A percentile compares a stretch with the other conserved stretches of the same genome.
These are phyloP conservation scores for Hygrophorus pudorinus DNA, from an alignment of 768 basidiomycete species.

Conservation along the genomic window DNA sequence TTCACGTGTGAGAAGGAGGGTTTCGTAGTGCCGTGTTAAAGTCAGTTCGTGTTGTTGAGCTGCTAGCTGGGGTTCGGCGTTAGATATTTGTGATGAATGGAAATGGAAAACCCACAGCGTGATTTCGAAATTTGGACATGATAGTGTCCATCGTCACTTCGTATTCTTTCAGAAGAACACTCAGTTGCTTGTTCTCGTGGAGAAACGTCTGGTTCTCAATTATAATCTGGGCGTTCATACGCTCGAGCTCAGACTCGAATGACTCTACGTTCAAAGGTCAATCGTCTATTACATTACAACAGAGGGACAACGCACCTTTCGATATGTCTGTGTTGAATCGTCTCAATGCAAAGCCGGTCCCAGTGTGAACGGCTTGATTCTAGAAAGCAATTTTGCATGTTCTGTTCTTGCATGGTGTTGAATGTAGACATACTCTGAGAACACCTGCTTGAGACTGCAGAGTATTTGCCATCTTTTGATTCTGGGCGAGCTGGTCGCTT, in stretches of 20 bases:
- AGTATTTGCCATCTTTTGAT: slow-evolving; percentile 61
- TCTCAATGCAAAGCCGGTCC: slow-evolving; percentile 68
- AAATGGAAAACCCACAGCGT: slow-evolving; percentile 53
- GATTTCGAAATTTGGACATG: slow-evolving; percentile 91
- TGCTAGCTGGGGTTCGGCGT: slow-evolving; percentile 48
- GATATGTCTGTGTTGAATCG: slow-evolving; percentile 84
- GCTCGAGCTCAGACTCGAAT: slow-evolving; percentile 89
- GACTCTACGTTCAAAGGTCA: slow-evolving; percentile 52
- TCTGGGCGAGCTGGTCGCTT: slow-evolving; percentile 72
- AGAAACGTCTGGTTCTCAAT: slow-evolving; percentile 89
- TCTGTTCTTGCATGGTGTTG: slow-evolving; percentile 1
- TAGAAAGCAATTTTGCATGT: slow-evolving; percentile 19
- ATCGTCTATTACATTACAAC: slow-evolving; percentile 4
- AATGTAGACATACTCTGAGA: slow-evolving; percentile 51
- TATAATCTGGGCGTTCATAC: slow-evolving; percentile 78
- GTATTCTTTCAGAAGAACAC: slow-evolving; percentile 84
- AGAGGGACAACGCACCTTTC: slow-evolving; percentile 41
- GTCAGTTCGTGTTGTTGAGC: slow-evolving; percentile 86
- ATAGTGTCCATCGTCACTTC: slow-evolving; percentile 91
- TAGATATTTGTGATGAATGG: slow-evolving; percentile 7
- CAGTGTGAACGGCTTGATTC: slow-evolving; percentile 66
- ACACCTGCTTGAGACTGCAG: slow-evolving; percentile 60
- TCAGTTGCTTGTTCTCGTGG: slow-evolving; percentile 94
- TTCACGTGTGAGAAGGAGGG: slow-evolving; percentile 60
- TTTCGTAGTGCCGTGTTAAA: slow-evolving; percentile 84